Base-by-base conservation (phyloP, 1,139 yeast genomes). In the Yamadazyma diddensiae region DNA sequence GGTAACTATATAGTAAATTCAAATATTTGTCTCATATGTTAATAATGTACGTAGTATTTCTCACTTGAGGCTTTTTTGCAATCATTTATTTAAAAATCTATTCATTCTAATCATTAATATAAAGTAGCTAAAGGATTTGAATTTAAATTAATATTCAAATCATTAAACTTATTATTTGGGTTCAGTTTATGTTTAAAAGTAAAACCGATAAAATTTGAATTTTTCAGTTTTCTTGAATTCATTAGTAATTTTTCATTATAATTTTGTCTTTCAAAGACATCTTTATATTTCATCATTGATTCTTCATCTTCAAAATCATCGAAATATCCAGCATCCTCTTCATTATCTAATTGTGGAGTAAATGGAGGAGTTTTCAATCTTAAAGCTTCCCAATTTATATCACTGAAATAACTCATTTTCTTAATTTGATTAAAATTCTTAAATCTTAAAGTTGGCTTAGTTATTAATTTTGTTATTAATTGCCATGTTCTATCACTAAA, bases 401-500 rank as follows among this genome's bases (percentile, higher is more conserved):
- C 97, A 25, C 76, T 65, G 52, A 94, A 94, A 59, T 94, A 94
- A 7, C 81, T 69, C 73, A 83, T 86, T 30, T 72, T 69, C 57
- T 79, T 82, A 14, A 94, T 80, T 55, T 88, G 96, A 50, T 78
- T 82, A 57, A 90, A 85, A 11, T 82, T 77, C 48, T 80, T 77
- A 41, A 87, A 62, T 49, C 99, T 76, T 42, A 76, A 71, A 27
- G 77, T 70, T 28, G 95, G 95, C 34, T 84, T 75, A 2, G 96
- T 85, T 49, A 92, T 84, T 40, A 92, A 66, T 40, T 77, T 73
- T 24, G 81, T 78, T 39, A 94, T 82, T 33, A 94, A 67, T 38
- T 79, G 82, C 99, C 99, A 94, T 1, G 99, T 92, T 53, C 98
- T 79, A 58, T 94, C 98, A 50, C 95, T 85, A 59, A 92, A 87